Evolutionary conservation across 192 early-diverging fungal genomes (phyloP), one percentile per base, ranked within the genome.

Genomic region (Dimargaris verticillata): DNA sequence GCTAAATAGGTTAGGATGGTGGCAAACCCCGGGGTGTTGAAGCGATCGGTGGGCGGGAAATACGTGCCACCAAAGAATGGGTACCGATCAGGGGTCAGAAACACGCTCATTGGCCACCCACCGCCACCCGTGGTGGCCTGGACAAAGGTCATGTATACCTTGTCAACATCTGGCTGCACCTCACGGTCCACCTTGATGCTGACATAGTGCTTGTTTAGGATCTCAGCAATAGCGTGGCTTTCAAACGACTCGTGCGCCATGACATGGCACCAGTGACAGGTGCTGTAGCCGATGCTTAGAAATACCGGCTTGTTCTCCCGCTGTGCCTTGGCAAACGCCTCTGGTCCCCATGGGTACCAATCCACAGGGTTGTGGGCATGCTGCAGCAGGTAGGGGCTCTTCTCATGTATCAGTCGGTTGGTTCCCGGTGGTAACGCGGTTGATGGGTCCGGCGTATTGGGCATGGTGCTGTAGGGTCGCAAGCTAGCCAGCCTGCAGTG

Each of bases 71-170:
- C 66, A 52, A 68, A 70, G 41, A 68, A 70, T 24, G 70, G 74
- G 38, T 71, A 65, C 26, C 73, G 57, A 24, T 72, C 70, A 11
- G 78, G 75, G 22, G 83, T 83, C 28, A 84, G 58, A 49, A 80
- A 80, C 1, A 81, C 79, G 7, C 70, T 74, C 79, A 84, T 83
- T 12, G 83, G 83, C 83, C 83, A 84, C 29, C 83, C 83, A n/a
- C 80, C 83, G 33, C 68, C 57, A n/a, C 83, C 83, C 18, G 77
- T 69, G 17, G 73, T 68, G 24, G 72, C 62, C 66, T 81, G 77
- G 9, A 84, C 72, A 63, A 74, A 84, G 11, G 77, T 78, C 81
- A 83, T 83, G 62, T 82, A 83, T 52, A 80, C 62, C 20, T 74
- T 77, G 64, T 83, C 82, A 12, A 83, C 82, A 25, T 74, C 80